Evolutionary conservation across 768 basidiomycete genomes (phyloP).

Genomic region (Mycena leptocephala): DNA sequence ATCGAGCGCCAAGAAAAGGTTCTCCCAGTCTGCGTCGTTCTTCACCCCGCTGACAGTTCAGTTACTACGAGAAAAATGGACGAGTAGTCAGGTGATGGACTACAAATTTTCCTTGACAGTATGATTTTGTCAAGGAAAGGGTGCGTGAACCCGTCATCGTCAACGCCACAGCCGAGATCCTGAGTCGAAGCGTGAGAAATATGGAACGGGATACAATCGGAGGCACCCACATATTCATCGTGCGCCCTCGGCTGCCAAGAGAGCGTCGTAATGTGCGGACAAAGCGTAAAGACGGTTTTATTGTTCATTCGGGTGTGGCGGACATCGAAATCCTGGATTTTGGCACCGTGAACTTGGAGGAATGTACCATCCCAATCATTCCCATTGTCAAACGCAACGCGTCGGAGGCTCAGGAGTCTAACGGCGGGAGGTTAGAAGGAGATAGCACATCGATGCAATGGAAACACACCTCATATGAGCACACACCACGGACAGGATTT

Average conservation of each 20-base stretch:
- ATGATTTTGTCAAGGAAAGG: not conserved
- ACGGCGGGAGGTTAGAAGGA: too few relatives aligned
- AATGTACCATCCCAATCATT: not conserved
- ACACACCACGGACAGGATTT: not conserved
- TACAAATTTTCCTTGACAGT: not conserved
- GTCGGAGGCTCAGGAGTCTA: not conserved
- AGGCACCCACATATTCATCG: too few relatives aligned
- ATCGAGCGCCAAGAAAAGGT: not conserved
- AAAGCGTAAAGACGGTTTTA: not conserved
- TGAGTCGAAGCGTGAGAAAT: too few relatives aligned
- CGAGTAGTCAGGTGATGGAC: not conserved
- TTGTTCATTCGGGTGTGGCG: not conserved
- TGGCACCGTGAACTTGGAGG: not conserved
- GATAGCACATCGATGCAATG: too few relatives aligned
- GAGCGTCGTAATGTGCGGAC: not conserved
- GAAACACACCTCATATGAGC: not conserved
- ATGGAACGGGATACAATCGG: too few relatives aligned
- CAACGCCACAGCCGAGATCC: not conserved
- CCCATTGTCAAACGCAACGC: not conserved
- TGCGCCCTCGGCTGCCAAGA: too few relatives aligned
- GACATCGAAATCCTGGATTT: constrained; percentile 1
- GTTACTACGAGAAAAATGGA: not conserved
- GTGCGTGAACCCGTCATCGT: not conserved
- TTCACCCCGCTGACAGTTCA: not conserved
- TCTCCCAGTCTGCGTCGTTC: not conserved